phyloP scores from a whole-genome alignment of 2,329 filamentous ascomycete genomes.

The Calonectria ilicicola region DNA sequence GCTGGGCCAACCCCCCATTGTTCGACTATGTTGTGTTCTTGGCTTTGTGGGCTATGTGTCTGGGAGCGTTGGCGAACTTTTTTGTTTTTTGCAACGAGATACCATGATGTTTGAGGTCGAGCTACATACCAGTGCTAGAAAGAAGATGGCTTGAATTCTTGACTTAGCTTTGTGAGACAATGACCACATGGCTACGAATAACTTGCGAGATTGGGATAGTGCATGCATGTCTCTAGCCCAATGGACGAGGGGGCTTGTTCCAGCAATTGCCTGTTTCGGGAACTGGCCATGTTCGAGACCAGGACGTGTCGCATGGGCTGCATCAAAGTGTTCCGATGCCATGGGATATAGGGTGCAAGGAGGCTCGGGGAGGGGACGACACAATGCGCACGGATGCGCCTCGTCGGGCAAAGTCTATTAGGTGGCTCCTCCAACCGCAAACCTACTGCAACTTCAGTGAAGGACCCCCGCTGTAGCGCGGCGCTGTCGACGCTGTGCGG shows the following conservation, averaged over 20 bases:
- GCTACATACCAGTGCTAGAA: constrained; percentile 19
- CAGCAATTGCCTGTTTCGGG: not conserved
- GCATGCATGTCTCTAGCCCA: not conserved
- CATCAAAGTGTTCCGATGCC: not conserved
- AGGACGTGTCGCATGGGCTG: not conserved
- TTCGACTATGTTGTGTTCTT: not conserved
- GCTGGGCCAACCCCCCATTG: not conserved
- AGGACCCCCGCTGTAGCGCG: not conserved
- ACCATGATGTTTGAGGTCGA: constrained; percentile 13
- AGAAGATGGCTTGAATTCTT: not conserved
- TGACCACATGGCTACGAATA: not conserved
- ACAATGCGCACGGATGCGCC: constrained; percentile 11
- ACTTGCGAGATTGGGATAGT: not conserved
- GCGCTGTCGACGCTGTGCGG: not conserved
- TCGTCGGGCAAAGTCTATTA: constrained; percentile 12
- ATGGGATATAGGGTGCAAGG: not conserved
- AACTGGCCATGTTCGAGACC: not conserved
- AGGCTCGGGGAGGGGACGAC: not conserved
- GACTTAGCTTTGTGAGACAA: not conserved
- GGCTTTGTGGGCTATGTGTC: not conserved
- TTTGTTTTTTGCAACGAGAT: constrained; percentile 11
- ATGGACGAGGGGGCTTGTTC: not conserved
- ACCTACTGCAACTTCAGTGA: not conserved
- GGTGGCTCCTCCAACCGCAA: not conserved
- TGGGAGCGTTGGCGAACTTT: not conserved